Evolutionary conservation across 1,284 basidiomycete species (phyloP), one percentile per base, ranked within the genome.

Genomic region (Ceratobasidium sp.): DNA sequence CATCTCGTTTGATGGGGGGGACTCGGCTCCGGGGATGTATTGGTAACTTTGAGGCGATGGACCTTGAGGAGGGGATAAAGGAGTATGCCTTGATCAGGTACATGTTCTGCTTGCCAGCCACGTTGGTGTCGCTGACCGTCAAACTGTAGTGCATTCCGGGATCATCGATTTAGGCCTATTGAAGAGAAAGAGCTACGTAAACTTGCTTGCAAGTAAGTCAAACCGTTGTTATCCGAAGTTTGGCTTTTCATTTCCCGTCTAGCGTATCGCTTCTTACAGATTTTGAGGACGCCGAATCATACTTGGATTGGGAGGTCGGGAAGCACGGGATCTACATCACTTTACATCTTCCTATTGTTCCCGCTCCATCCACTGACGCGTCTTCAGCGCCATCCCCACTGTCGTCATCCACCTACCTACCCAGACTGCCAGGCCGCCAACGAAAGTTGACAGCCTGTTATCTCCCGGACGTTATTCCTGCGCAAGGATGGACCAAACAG

Each of bases 231-330:
- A 13, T 52, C 35, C 43, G 25, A n/a, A 29, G 35, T 43, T n/a
- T 45, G 17, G 31, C 35, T 22, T 45, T n/a, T 38, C 52, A 42
- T 29, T 27, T 35, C 27, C 45, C 7, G 70, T 68, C 69, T 76
- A 93, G 94, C 62, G 85, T 99, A 65, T 98, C 95, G 34, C 85
- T 99, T 72, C 85, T 99, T 69, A 98, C 94, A 17, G 86, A 95
- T 74, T 98, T 98, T 77, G 94, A 96, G 79, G 86, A 92, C 75
- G 93, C 89, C 67, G 77, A 84, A 25, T 87, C 90, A 43, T 95
- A 96, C 75, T 86, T 96, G 62, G 93, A 95, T 79, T 99, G 96
- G 96, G 89, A 87, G 7, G 79, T 96, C 71, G 96, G 96, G 70
- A 84, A 86, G 1, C 96, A 99, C 79, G 96, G 96, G 56, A 96